These are phyloP conservation scores for Aspergillus sergii DNA, from an alignment of 2,329 filamentous ascomycete genomes.

Conservation along the genomic window DNA sequence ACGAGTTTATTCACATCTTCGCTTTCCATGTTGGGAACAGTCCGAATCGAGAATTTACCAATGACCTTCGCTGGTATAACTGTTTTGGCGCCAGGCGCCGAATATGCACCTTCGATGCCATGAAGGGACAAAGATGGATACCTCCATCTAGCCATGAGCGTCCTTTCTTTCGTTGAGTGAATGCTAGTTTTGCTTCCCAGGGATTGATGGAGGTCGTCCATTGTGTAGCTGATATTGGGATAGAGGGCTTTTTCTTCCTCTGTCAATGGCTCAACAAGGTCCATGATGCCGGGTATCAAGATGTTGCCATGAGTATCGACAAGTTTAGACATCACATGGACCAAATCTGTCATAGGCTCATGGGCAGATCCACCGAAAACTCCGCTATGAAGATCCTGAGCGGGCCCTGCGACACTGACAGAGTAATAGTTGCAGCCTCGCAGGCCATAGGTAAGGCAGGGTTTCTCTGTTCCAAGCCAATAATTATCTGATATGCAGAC, in stretches of 20 bases:
- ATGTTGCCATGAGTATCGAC: conserved; percentile 93
- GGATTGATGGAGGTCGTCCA: conserved; percentile 92
- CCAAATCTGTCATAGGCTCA: conserved; percentile 97
- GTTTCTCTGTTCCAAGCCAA: conserved; percentile 98
- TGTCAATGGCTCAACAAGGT: conserved; percentile 87
- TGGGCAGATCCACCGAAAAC: conserved; percentile 96
- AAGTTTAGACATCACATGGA: conserved; percentile 77
- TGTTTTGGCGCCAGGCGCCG: conserved; percentile 90
- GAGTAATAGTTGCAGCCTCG: conserved; percentile 98
- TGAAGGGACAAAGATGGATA: conserved; percentile 93
- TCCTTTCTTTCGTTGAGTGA: conserved; percentile 83
- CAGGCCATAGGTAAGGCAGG: conserved; percentile 94
- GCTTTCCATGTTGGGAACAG: conserved; percentile 96
- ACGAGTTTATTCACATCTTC: conserved; percentile 84
- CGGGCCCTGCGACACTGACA: conserved; percentile 85
- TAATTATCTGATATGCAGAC: conserved; percentile 99
- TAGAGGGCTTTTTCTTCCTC: conserved; percentile 88
- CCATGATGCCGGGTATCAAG: conserved; percentile 87
- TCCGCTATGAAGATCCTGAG: conserved; percentile 91
- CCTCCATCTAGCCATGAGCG: conserved; percentile 94
- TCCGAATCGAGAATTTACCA: conserved; percentile 98
- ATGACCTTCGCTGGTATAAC: conserved; percentile 97
- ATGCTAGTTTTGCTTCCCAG: conserved; percentile 88
- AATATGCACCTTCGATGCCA: conserved; percentile 93
- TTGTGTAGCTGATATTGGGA: conserved; percentile 86